A percentile compares a stretch with the other conserved stretches of the same genome.
Conservation (phyloP, 1,139 yeast species). For the Wickerhamomyces sp. region DNA sequence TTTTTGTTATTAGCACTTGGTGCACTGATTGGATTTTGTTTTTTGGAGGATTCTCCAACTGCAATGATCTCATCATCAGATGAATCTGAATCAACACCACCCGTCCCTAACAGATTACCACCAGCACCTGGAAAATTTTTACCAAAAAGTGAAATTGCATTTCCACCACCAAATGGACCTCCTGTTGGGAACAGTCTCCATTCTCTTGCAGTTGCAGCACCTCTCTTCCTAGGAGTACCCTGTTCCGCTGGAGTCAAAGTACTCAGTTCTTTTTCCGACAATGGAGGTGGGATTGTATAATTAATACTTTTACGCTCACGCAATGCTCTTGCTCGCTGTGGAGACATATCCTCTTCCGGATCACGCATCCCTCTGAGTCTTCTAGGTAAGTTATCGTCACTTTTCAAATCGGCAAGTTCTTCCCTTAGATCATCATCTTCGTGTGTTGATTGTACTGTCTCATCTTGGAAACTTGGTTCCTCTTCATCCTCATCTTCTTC, state of each 20-base stretch:
- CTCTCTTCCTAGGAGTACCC: constrained; percentile 30
- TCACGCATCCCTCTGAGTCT: no score
- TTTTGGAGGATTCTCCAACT: constrained; percentile 27
- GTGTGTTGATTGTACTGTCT: constrained; percentile 1
- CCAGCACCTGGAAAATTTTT: constrained; percentile 31
- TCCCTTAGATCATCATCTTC: constrained; percentile 16
- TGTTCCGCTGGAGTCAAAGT: constrained; percentile 22
- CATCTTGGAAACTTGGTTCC: no score
- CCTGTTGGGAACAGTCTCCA: constrained; percentile 84
- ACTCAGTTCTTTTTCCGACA: constrained; percentile 36
- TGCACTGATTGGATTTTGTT: constrained; percentile 29
- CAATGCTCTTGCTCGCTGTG: constrained; percentile 49
- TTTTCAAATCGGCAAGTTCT: constrained; percentile 38
- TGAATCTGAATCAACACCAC: constrained; percentile 64
- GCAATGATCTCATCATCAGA: constrained; percentile 55
- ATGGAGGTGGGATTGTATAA: constrained; percentile 84
- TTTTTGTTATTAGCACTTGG: constrained; percentile 35
- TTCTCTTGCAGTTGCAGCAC: constrained; percentile 32
- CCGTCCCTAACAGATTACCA: constrained; percentile 37
- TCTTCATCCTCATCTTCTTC: constrained; percentile 16
- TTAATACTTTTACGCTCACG: constrained; percentile 77
- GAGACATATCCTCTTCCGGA: constrained; percentile 23
- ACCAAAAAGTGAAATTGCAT: constrained; percentile 71
- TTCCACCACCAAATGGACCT: constrained; percentile 97
- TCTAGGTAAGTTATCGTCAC: no score